Base-by-base conservation (phyloP, 164 flowering plant species). In the Magnolia sinica region DNA sequence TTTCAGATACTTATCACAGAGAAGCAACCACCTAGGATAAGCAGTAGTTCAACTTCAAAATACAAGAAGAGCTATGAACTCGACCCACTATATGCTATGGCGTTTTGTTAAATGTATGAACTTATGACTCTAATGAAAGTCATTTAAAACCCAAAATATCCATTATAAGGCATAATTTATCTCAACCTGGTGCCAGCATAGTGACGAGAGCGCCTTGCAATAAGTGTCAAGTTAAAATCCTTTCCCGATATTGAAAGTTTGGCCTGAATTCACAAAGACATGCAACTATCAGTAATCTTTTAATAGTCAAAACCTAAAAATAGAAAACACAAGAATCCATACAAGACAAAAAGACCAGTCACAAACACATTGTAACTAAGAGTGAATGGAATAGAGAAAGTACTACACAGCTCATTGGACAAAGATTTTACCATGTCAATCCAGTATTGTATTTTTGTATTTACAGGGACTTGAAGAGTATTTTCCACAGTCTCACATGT, bases 181-280 rank as follows among this genome's bases (percentile, higher is more conserved):
- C 59, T 82, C 70, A 73, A 96, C 99, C 99, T 94, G 84, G 99
- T 96, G 74, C 99, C 99, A 79, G 98, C 99, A 86, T 85, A 96
- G 79, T 93, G 96, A 71, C 98, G 96, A 55, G 99, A 96, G 16
- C 99, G 91, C 85, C 99, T 88, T n/a, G 99, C 97, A 85, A 96
- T 92, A 73, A 96, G 92, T 61, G 96, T 91, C 79, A 96, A 73
- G 71, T 82, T 86, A 86, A 94, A 89, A 63, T 89, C 87, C 78
- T 83, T 88, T 37, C 89, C 94, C 72, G 87, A 86, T 59, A 89
- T 74, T 45, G 93, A 87, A 79, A 90, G 84, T 80, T 87, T 87
- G 67, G 87, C 89, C 98, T 94, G 85, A 55, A 84, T 72, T 70
- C 70, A 72, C 58, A 78, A 83, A 76, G 58, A 75, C 68, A 72